Evolutionary conservation across 108 stramenopile genomes (phyloP).

Genomic region (Cylindrotheca closterium): DNA sequence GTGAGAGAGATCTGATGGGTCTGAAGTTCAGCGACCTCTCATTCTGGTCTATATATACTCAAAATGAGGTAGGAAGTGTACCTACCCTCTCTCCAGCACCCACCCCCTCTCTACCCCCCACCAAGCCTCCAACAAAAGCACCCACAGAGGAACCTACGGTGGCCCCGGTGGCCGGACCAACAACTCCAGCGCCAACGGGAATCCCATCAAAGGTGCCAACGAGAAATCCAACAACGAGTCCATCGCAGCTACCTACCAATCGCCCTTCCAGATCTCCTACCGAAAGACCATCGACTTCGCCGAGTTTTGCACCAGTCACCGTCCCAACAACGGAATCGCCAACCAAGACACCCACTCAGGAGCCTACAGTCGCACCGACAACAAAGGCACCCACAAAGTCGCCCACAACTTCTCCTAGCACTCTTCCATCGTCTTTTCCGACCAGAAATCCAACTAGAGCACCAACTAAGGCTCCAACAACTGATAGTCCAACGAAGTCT

Average conservation of each 20-base stretch:
- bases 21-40: neutral
- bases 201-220: neutral
- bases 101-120: too few relatives aligned
- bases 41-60: neutral
- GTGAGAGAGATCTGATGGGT: neutral
- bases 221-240: neutral
- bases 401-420: neutral
- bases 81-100: too few relatives aligned
- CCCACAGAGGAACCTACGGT: neutral
- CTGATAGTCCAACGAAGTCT: conserved; percentile 11
- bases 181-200: conserved; percentile 2
- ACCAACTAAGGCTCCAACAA: conserved; percentile 1
- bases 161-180: neutral
- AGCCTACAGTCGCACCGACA: conserved; percentile 3
- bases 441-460: conserved; percentile 3
- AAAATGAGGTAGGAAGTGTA: neutral
- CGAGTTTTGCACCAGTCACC: neutral
- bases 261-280: neutral
- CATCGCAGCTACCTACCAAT: neutral
- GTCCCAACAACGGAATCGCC: neutral
- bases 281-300: neutral
- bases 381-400: neutral
- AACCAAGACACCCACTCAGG: neutral
- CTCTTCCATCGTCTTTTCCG: neutral
- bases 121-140: conserved; percentile 10